A percentile compares a stretch with the other conserved stretches of the same genome.
phyloP scores from a whole-genome alignment of 257 asterid genomes.

The Solanum lycopersicoides region DNA sequence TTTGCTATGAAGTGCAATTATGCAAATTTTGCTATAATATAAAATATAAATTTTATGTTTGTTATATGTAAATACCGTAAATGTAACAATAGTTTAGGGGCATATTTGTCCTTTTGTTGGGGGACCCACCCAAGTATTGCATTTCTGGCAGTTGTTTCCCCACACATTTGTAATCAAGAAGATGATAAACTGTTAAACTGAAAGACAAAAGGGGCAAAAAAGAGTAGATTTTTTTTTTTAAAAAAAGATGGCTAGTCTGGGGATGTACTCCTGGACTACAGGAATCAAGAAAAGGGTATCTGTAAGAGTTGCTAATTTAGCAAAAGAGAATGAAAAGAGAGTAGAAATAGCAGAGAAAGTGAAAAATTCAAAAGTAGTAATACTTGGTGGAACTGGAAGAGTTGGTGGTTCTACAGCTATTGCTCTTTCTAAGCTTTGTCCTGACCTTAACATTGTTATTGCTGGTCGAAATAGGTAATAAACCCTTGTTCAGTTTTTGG shows the following conservation, averaged over 20 bases:
- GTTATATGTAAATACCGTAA: too few species aligned
- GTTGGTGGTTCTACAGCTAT: slow-evolving; percentile 93
- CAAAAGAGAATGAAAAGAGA: slow-evolving; percentile 14
- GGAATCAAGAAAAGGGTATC: slow-evolving; percentile 8
- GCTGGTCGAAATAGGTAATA: slow-evolving; percentile 81
- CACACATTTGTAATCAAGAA: background rate
- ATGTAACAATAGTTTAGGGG: too few species aligned
- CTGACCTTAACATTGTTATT: slow-evolving; percentile 47
- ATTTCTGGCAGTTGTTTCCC: background rate
- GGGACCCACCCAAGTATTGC: background rate
- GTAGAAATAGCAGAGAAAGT: slow-evolving; percentile 41
- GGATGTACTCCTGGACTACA: slow-evolving; percentile 30
- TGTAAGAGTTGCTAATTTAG: slow-evolving; percentile 17
- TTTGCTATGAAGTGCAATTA: too few species aligned
- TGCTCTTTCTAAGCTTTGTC: slow-evolving; percentile 68
- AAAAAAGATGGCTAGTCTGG: slow-evolving; percentile 32
- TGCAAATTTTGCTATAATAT: too few species aligned
- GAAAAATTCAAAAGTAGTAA: slow-evolving; percentile 46
- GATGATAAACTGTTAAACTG: background rate
- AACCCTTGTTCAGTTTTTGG: background rate
- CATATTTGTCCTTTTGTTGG: background rate
- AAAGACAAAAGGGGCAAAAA: background rate
- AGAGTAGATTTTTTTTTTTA: background rate
- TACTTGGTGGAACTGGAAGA: slow-evolving; percentile 98
- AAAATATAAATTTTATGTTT: too few species aligned